Conservation (phyloP, 2,329 filamentous ascomycete species). For the Arthrobotrys sinensis region DNA sequence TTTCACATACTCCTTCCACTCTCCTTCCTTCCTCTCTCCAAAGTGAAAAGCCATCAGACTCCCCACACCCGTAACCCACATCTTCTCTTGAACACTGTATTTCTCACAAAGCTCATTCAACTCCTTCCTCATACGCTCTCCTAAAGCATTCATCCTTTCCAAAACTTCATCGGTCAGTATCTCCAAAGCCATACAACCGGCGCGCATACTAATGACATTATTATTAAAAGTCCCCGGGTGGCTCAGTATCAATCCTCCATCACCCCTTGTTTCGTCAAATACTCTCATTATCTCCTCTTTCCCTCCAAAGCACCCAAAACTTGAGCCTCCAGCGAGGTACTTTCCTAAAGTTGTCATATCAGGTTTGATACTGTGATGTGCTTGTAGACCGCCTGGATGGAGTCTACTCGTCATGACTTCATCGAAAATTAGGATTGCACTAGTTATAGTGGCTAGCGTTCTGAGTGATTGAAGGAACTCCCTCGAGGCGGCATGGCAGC, state of each 20-base stretch:
- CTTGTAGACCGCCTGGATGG: constrained; percentile 71
- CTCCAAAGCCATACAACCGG: constrained; percentile 68
- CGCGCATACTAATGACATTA: constrained; percentile 75
- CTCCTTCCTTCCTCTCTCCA: neutral
- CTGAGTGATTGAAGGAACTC: constrained; percentile 73
- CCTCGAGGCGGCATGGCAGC: constrained; percentile 71
- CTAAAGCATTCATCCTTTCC: constrained; percentile 30
- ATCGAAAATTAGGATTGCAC: constrained; percentile 77
- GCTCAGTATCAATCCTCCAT: neutral
- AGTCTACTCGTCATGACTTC: constrained; percentile 80
- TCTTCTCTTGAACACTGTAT: constrained; percentile 9
- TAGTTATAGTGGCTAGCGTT: constrained; percentile 66
- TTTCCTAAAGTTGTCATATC: constrained; percentile 78
- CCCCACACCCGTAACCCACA: constrained; percentile 44
- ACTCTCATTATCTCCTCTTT: constrained; percentile 73
- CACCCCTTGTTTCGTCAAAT: constrained; percentile 70
- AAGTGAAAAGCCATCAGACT: constrained; percentile 45
- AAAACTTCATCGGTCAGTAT: constrained; percentile 31
- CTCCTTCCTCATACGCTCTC: constrained; percentile 14
- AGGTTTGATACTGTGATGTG: constrained; percentile 70
- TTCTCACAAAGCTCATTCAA: constrained; percentile 17
- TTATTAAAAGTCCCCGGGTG: constrained; percentile 80
- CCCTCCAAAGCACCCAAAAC: constrained; percentile 79
- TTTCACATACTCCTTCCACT: constrained; percentile 11
- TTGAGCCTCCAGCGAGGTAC: constrained; percentile 77